Conservation (phyloP, 768 basidiomycete genomes). For the Boletus insuetus region DNA sequence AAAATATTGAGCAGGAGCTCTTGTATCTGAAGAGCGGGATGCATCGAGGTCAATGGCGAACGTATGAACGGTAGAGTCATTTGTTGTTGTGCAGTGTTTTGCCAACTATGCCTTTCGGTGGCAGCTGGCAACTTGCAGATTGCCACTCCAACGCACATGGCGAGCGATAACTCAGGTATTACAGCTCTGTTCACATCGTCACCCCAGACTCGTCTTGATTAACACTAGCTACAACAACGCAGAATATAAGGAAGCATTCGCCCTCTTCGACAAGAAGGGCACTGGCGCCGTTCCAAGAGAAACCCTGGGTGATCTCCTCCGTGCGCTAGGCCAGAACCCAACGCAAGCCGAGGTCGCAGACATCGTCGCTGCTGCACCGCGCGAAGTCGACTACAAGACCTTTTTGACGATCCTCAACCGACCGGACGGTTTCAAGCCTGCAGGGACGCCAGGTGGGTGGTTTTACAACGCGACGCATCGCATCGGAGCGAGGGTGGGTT, state of each 20-base stretch:
- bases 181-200: slow-evolving; percentile 1
- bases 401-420: slow-evolving; percentile 91
- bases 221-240: slow-evolving; percentile 9
- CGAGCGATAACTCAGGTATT: slow-evolving; percentile 54
- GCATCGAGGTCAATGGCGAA: too few species aligned
- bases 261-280: slow-evolving; percentile 96
- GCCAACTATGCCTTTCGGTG: too few species aligned
- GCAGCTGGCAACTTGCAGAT: neutral
- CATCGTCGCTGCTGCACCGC: slow-evolving; percentile 67
- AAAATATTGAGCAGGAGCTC: too few species aligned
- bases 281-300: slow-evolving; percentile 87
- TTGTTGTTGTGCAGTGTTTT: too few species aligned
- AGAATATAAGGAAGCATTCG: slow-evolving; percentile 98
- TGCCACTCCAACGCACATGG: slow-evolving; percentile 5
- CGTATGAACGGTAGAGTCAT: too few species aligned
- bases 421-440: slow-evolving; percentile 95
- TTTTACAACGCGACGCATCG: neutral
- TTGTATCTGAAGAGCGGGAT: too few species aligned
- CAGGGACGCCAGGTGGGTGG: slow-evolving; percentile 85
- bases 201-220: neutral
- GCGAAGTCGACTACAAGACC: slow-evolving; percentile 90
- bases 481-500: neutral
- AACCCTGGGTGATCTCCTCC: slow-evolving; percentile 86
- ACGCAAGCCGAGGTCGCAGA: slow-evolving; percentile 96
- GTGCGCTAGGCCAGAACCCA: slow-evolving; percentile 97